Conservation (phyloP, 371 early-diverging fungal species). For the Blakeslea trispora region DNA sequence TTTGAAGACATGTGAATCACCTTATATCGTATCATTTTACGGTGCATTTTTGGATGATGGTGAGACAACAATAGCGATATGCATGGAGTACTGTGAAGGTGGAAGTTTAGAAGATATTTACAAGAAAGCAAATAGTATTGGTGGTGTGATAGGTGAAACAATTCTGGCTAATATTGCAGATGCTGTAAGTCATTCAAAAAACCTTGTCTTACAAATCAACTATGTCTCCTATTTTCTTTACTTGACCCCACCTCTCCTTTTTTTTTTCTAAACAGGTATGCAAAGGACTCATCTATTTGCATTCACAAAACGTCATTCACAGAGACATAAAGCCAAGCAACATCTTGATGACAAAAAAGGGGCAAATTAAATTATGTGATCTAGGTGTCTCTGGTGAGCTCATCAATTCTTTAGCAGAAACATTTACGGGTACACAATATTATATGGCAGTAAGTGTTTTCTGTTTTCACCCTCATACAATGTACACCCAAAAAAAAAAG, state of each 20-base stretch:
- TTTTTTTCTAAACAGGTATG: slow-evolving; percentile 49
- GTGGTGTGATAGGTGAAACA: slow-evolving; percentile 73
- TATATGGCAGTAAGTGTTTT: slow-evolving; percentile 90
- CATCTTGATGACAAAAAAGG: slow-evolving; percentile 80
- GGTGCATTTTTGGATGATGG: slow-evolving; percentile 92
- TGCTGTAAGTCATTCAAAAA: slow-evolving; percentile 51
- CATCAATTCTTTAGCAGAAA: slow-evolving; percentile 88
- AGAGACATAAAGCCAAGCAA: slow-evolving; percentile 93
- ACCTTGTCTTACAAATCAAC: too few species aligned
- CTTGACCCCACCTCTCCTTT: neutral
- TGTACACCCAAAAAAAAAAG: too few species aligned
- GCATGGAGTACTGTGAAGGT: slow-evolving; percentile 94
- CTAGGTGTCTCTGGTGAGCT: slow-evolving; percentile 93
- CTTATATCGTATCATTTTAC: slow-evolving; percentile 90
- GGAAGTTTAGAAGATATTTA: slow-evolving; percentile 83
- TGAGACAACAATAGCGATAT: slow-evolving; percentile 83
- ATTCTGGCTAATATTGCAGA: slow-evolving; percentile 79
- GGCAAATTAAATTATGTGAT: slow-evolving; percentile 94
- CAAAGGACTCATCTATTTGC: slow-evolving; percentile 76
- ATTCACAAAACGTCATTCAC: slow-evolving; percentile 84
- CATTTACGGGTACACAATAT: slow-evolving; percentile 93
- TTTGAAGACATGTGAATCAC: slow-evolving; percentile 84
- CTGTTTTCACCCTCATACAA: too few species aligned
- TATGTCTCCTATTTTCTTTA: neutral
- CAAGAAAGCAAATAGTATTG: slow-evolving; percentile 63